Base-by-base conservation (phyloP, 1,284 basidiomycete genomes). In the Moesziomyces sp. region DNA sequence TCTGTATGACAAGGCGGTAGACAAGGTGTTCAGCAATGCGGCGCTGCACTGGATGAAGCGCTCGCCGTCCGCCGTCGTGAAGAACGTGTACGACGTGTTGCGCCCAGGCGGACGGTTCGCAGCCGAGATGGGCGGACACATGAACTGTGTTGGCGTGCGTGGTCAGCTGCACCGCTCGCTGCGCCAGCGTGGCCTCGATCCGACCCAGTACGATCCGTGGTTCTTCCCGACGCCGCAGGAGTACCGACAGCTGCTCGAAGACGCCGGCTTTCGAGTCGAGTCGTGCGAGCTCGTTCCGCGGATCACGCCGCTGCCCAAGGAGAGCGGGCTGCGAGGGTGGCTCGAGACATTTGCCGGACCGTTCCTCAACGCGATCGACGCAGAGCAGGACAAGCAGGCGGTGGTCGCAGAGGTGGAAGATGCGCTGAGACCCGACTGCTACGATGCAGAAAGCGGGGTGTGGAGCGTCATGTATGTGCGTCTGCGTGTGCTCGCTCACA, bases 11-110 rank as follows among this genome's bases (percentile, higher is more conserved):
- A 40, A 11, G 40, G 11, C 5, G 5, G 65, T 65, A 26, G 64
- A 71, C 43, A 74, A 74, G 24, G 71, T 77, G 1, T 77, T 77
- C 24, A 71, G 67, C 56, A 71, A 65, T 42, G 75, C 71, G 21
- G 70, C 64, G 23, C 52, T 74, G 38, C 71, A 74, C 58, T 74
- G 71, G 71, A 69, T 74, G 66, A 74, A 69, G 40, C 51, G 40
- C 2, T 44, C 51, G 3, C 71, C 71, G 0, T 16, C 23, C 0
- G 24, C 43, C 9, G 66, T 74, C 19, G 35, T 69, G 2, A 11
- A 21, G 0, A 54, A 58, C 38, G 23, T 66, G 11, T 38, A 33
- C 13, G 0, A 19, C 5, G 30, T 21, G 3, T 55, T 69, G 5
- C 26, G 24, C 19, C 62, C 66, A 10, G 52, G 51, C 2, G 71